phyloP scores from a whole-genome alignment of 2,329 filamentous ascomycete genomes.

The Colletotrichum destructivum region DNA sequence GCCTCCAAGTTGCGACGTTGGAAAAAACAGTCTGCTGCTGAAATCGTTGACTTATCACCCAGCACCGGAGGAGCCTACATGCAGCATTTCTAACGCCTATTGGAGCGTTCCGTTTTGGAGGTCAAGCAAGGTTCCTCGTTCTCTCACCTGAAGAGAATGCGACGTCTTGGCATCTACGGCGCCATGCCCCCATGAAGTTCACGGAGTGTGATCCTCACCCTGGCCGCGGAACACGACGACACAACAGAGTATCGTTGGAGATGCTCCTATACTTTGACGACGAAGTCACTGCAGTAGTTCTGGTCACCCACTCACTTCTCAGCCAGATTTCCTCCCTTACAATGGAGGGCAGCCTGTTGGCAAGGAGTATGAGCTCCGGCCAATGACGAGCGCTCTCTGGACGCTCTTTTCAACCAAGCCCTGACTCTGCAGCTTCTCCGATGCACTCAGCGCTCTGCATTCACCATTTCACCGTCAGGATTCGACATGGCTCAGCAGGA shows the following conservation, averaged over 20 bases:
- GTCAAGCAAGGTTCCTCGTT: conserved; percentile 1
- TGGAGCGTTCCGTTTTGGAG: conserved; percentile 8
- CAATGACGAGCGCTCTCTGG: conserved; percentile 6
- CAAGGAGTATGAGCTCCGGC: conserved; percentile 5
- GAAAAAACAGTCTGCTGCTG: not conserved
- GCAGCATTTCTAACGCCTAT: not conserved
- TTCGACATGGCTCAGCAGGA: conserved; percentile 1
- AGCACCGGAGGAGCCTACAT: not conserved
- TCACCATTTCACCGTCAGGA: not conserved
- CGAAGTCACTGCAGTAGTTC: not conserved
- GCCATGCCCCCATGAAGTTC: not conserved
- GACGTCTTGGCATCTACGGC: conserved; percentile 26
- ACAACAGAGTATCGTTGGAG: not conserved
- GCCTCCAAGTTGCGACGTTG: conserved; percentile 3
- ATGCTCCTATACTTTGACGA: not conserved
- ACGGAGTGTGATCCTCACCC: not conserved
- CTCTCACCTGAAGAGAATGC: conserved; percentile 15
- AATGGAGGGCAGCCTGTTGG: not conserved
- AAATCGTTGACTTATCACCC: not conserved
- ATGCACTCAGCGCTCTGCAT: conserved; percentile 4
- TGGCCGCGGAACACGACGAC: not conserved
- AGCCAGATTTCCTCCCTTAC: not conserved
- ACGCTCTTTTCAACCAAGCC: conserved; percentile 5
- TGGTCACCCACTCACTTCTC: not conserved
- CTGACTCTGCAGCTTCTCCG: conserved; percentile 6